phyloP scores from a whole-genome alignment of 1,284 basidiomycete species.

The Pyrrhoderma lamaoense region DNA sequence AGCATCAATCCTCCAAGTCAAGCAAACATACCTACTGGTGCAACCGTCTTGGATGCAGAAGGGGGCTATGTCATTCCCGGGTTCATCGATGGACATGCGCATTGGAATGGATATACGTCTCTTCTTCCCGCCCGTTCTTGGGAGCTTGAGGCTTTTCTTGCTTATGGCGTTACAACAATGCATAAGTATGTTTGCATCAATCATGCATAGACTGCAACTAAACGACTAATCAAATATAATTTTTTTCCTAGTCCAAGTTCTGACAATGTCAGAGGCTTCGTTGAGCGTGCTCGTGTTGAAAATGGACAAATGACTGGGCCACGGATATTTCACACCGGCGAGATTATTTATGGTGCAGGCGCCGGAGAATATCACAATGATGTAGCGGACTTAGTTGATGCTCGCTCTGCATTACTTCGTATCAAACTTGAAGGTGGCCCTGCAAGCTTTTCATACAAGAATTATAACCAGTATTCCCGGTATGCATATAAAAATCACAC shows the following conservation, averaged over 20 bases:
- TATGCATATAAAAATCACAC: conserved; percentile 24
- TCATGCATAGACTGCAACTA: not conserved
- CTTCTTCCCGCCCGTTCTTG: conserved; percentile 57
- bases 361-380: conserved; percentile 48
- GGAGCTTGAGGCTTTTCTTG: conserved; percentile 68
- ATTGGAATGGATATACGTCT: conserved; percentile 51
- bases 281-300: conserved; percentile 59
- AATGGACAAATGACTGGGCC: conserved; percentile 60
- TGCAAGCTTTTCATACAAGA: conserved; percentile 66
- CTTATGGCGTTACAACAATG: conserved; percentile 69
- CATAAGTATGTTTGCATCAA: conserved; percentile 50
- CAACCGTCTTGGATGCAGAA: conserved; percentile 47
- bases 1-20: conserved; percentile 37
- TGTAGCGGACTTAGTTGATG: conserved; percentile 53
- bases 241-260: conserved; percentile 46
- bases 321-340: conserved; percentile 62
- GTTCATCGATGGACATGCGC: conserved; percentile 69
- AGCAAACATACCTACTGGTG: conserved; percentile 35
- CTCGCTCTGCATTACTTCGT: conserved; percentile 52
- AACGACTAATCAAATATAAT: not conserved
- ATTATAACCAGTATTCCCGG: conserved; percentile 64
- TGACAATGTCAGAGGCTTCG: conserved; percentile 50
- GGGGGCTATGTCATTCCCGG: conserved; percentile 62
- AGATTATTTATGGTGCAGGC: conserved; percentile 58
- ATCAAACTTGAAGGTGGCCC: conserved; percentile 67